Evolutionary conservation across 179 eudicot species (phyloP), one percentile per base, ranked within the genome.

Genomic region (Patellifolia procumbens): DNA sequence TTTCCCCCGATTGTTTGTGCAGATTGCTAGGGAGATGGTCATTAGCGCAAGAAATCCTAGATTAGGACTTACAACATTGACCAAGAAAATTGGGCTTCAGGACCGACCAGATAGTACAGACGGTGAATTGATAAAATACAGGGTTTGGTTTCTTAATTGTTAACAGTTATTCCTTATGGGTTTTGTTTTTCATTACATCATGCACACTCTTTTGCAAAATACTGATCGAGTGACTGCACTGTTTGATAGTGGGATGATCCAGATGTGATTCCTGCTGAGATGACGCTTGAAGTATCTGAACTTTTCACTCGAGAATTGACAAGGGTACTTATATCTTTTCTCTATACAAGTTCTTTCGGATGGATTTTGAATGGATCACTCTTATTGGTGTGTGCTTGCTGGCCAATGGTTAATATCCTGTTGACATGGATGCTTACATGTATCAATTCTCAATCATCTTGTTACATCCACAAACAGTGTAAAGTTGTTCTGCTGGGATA

Each of bases 1-100:
- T 13, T 74, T 26, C 8, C 8, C 13, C 5, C 26, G 2, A 49
- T 72, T 74, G 52, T 29, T 63, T 84, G 42, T 72, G 59, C 87
- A 94, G 98, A 87, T 94, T 79, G 97, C 94, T 82, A 84, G 98
- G 78, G 98, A 94, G 82, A 88, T 94, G 92, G 98, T 92, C 70
- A 90, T 94, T 75, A 92, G 98, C 92, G 96, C 97, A 46, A 87
- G 84, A 65, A 94, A 94, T 83, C 78, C 86, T 56, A 89, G 90
- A 77, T 82, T 94, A 74, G 98, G 96, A 75, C 91, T 89, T 73
- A 84, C 97, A 63, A 81, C 86, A 72, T 78, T 94, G 83, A 94
- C 92, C 46, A 90, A 84, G 83, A 88, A 88, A 84, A 68, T 86
- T 76, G 94, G 89, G 68, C 53, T 88, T 63, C 68, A 61, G 75